Evolutionary conservation across 768 basidiomycete genomes (phyloP).

Genomic region (Russula lepida): DNA sequence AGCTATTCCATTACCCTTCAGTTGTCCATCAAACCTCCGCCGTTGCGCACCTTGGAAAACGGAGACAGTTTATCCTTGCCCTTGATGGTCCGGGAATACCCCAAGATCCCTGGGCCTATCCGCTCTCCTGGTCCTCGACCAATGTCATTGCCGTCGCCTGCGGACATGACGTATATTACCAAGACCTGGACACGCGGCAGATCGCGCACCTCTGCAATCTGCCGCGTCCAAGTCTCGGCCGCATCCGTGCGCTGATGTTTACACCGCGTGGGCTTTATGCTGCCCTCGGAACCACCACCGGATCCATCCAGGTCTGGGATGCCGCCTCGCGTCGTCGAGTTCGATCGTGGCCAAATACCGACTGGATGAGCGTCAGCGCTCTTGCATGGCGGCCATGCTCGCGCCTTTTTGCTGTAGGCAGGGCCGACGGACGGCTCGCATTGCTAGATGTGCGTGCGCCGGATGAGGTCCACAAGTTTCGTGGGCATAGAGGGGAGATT

Average conservation of each 20-base stretch:
- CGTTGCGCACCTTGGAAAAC: slow-evolving; percentile 46
- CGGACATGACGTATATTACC: slow-evolving; percentile 49
- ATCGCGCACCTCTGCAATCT: slow-evolving; percentile 45
- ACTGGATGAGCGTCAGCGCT: slow-evolving; percentile 32
- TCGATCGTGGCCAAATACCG: slow-evolving; percentile 30
- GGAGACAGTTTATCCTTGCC: slow-evolving; percentile 46
- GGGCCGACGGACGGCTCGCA: slow-evolving; percentile 32
- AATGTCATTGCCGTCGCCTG: slow-evolving; percentile 61
- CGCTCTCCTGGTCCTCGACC: slow-evolving; percentile 51
- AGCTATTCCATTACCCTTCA: slow-evolving; percentile 36
- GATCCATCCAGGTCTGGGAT: slow-evolving; percentile 50
- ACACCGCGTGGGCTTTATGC: slow-evolving; percentile 37
- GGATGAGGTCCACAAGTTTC: slow-evolving; percentile 25
- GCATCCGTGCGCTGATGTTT: slow-evolving; percentile 46
- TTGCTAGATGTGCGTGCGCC: slow-evolving; percentile 32
- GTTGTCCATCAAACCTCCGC: slow-evolving; percentile 39
- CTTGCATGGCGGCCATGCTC: slow-evolving; percentile 32
- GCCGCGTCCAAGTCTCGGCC: slow-evolving; percentile 28
- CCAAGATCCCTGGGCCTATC: slow-evolving; percentile 43
- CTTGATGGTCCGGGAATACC: slow-evolving; percentile 61
- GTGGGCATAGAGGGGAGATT: slow-evolving; percentile 30
- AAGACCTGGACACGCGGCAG: slow-evolving; percentile 47
- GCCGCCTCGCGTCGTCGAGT: slow-evolving; percentile 28
- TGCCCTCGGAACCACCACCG: slow-evolving; percentile 44
- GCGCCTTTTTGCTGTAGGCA: slow-evolving; percentile 33